A percentile compares a stretch with the other conserved stretches of the same genome.
Conservation (phyloP, 2,329 filamentous ascomycete species). For the Stagonosporopsis chrysanthemi region DNA sequence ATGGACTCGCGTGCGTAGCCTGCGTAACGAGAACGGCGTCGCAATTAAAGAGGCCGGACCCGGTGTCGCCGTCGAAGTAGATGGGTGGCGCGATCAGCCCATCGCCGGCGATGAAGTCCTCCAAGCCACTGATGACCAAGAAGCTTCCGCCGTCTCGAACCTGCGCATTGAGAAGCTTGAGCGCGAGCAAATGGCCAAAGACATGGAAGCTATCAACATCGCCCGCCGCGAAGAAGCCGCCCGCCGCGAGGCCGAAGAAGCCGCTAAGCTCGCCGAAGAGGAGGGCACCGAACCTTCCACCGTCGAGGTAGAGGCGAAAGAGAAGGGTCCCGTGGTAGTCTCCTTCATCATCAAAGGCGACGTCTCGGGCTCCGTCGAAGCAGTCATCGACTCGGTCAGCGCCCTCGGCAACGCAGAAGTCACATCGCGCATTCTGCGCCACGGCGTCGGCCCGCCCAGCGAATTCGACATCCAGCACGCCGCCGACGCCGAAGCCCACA, state of each 20-base stretch:
- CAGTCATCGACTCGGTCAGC: slow-evolving; percentile 78
- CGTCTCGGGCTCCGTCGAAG: slow-evolving; percentile 92
- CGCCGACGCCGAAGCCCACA: slow-evolving; percentile 73
- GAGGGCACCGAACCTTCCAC: slow-evolving; percentile 32
- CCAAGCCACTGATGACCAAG: slow-evolving; percentile 79
- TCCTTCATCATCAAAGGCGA: slow-evolving; percentile 92
- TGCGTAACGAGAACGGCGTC: slow-evolving; percentile 84
- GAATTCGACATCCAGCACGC: slow-evolving; percentile 93
- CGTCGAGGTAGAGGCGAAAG: slow-evolving; percentile 53
- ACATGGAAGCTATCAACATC: slow-evolving; percentile 81
- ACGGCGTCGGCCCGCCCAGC: slow-evolving; percentile 77
- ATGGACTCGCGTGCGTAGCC: slow-evolving; percentile 83
- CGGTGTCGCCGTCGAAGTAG: slow-evolving; percentile 87
- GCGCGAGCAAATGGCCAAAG: slow-evolving; percentile 68
- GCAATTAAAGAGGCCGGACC: slow-evolving; percentile 78
- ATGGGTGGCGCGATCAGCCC: slow-evolving; percentile 92
- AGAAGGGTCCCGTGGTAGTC: slow-evolving; percentile 63
- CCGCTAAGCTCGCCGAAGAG: slow-evolving; percentile 42
- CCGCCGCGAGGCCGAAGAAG: slow-evolving; percentile 66
- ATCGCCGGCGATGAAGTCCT: slow-evolving; percentile 86
- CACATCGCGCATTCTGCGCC: slow-evolving; percentile 75
- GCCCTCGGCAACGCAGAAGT: slow-evolving; percentile 87
- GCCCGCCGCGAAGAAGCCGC: slow-evolving; percentile 65
- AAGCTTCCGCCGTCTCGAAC: slow-evolving; percentile 78
- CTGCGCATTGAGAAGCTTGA: slow-evolving; percentile 78